Percentiles rank a stretch among this genome's conserved stretches.
Conservation (phyloP, 169 alveolate species). For the Plasmodium vivax region DNA sequence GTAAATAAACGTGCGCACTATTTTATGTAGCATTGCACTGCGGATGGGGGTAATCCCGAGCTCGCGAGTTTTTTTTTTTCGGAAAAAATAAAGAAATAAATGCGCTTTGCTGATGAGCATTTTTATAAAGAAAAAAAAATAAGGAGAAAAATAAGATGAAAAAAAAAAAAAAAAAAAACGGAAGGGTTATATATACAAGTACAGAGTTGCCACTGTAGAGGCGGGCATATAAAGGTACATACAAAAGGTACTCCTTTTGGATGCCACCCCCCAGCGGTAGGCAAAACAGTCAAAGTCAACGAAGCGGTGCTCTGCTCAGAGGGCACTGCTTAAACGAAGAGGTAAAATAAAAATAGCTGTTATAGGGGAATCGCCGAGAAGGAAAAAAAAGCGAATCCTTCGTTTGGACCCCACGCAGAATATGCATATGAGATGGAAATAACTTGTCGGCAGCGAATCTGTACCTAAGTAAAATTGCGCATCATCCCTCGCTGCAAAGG, state of each 20-base stretch:
- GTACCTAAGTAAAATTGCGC: neutral
- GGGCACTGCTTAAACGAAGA: neutral
- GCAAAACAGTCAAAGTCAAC: neutral
- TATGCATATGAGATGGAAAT: neutral
- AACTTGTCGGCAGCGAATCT: neutral
- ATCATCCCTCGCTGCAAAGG: neutral
- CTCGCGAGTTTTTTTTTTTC: neutral
- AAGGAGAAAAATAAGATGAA: neutral
- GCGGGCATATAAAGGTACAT: neutral
- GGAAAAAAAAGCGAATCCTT: neutral
- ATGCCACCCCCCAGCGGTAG: neutral
- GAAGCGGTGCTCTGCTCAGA: neutral
- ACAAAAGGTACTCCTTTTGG: neutral
- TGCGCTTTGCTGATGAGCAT: neutral
- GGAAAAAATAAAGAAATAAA: neutral
- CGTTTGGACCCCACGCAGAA: neutral
- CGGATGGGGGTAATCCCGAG: neutral
- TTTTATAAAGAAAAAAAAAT: neutral
- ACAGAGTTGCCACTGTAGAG: neutral
- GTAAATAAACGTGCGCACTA: neutral
- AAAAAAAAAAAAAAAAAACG: neutral
- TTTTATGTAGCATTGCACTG: neutral
- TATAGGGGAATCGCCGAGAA: neutral
- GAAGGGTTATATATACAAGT: neutral
- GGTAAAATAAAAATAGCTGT: neutral